phyloP scores from a whole-genome alignment of 2,329 filamentous ascomycete genomes.

The Rhynchosporium graminicola region DNA sequence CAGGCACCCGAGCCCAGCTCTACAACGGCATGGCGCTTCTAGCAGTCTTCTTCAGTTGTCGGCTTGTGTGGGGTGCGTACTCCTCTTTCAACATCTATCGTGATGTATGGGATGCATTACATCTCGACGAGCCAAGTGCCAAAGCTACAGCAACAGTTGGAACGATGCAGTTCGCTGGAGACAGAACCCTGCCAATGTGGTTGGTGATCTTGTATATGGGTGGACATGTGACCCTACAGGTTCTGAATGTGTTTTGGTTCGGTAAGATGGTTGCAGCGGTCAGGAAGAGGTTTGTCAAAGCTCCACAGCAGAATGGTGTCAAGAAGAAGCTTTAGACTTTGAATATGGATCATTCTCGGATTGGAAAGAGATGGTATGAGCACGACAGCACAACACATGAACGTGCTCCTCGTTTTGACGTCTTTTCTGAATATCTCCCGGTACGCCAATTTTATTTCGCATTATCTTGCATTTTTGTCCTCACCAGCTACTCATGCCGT shows the following conservation, averaged over 20 bases:
- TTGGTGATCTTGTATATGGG: slow-evolving; percentile 67
- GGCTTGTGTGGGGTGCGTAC: slow-evolving; percentile 76
- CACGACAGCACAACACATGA: not conserved
- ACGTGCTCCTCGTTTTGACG: no score
- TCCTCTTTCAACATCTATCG: slow-evolving; percentile 66
- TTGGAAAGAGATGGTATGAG: not conserved
- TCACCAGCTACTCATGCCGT: not conserved
- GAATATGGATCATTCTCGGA: not conserved
- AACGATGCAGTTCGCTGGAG: slow-evolving; percentile 43
- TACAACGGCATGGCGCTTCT: slow-evolving; percentile 75
- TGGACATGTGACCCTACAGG: slow-evolving; percentile 69
- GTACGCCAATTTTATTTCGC: no score
- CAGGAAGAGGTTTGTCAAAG: slow-evolving; percentile 31
- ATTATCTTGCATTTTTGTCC: not conserved
- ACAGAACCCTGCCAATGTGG: slow-evolving; percentile 60
- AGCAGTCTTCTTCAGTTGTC: slow-evolving; percentile 71
- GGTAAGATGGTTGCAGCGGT: slow-evolving; percentile 64
- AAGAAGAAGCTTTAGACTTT: slow-evolving; percentile 9
- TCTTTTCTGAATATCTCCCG: no score
- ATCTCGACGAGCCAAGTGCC: slow-evolving; percentile 33
- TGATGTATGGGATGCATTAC: slow-evolving; percentile 59
- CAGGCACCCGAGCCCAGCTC: slow-evolving; percentile 71
- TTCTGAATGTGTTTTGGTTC: slow-evolving; percentile 82
- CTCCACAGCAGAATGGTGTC: slow-evolving; percentile 4
- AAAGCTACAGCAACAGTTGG: slow-evolving; percentile 43